Conservation (phyloP, 208 protist species). For the Trypanosoma cruzi region DNA sequence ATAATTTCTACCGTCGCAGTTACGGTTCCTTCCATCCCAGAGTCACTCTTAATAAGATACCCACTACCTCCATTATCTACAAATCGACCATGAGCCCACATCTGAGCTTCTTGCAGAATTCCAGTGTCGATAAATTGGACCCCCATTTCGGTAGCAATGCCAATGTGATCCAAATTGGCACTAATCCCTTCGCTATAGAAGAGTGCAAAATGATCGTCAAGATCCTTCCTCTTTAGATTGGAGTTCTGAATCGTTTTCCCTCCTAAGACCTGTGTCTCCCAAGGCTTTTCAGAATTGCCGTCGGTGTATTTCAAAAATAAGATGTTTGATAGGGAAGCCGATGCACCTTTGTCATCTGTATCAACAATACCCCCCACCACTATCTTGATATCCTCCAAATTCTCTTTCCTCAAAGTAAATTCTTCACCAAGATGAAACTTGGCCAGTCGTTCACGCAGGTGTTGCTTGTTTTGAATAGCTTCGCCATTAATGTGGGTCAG, state of each 20-base stretch:
- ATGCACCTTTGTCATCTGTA: slow-evolving; percentile 50
- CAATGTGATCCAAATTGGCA: slow-evolving; percentile 33
- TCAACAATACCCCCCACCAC: slow-evolving; percentile 84
- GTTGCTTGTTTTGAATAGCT: slow-evolving; percentile 78
- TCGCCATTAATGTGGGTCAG: slow-evolving; percentile 84
- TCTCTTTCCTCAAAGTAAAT: slow-evolving; percentile 83
- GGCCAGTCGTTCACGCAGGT: slow-evolving; percentile 64
- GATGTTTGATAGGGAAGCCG: slow-evolving; percentile 63
- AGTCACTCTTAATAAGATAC: slow-evolving; percentile 79
- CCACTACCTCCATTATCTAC: slow-evolving; percentile 83
- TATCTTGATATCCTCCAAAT: slow-evolving; percentile 83
- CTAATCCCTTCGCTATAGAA: slow-evolving; percentile 40
- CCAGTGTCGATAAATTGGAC: slow-evolving; percentile 80
- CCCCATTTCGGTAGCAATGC: slow-evolving; percentile 46
- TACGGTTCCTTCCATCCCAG: slow-evolving; percentile 40
- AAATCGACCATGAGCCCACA: slow-evolving; percentile 75
- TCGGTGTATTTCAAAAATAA: slow-evolving; percentile 81
- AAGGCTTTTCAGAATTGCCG: slow-evolving; percentile 40
- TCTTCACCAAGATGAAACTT: slow-evolving; percentile 79
- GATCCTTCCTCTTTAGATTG: slow-evolving; percentile 33
- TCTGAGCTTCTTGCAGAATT: slow-evolving; percentile 45
- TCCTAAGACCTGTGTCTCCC: slow-evolving; percentile 51
- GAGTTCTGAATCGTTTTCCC: slow-evolving; percentile 18
- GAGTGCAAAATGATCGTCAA: slow-evolving; percentile 75
- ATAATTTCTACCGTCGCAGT: slow-evolving; percentile 71